Percentiles rank a stretch among this genome's conserved stretches.
These are phyloP conservation scores for Nepenthes alata DNA, from an alignment of 179 eudicot species.

Conservation along the genomic window DNA sequence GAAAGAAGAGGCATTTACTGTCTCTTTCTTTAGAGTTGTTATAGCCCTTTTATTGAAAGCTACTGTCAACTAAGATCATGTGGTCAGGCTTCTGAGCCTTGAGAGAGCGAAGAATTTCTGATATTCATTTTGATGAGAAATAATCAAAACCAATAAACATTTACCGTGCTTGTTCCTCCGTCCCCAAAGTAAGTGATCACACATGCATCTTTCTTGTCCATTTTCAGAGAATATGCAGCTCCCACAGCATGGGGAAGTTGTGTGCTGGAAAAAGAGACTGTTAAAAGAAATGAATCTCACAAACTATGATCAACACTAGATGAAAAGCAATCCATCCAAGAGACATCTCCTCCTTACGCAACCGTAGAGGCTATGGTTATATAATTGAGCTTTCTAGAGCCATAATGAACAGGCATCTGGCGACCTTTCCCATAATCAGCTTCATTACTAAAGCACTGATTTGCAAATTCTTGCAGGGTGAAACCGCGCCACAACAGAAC, in stretches of 20 bases:
- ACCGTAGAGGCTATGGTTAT: conserved; percentile 71
- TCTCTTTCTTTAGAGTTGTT: too few species aligned
- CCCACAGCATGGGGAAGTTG: conserved; percentile 89
- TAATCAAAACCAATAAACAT: background rate
- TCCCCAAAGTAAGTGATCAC: conserved; percentile 72
- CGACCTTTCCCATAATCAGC: conserved; percentile 75
- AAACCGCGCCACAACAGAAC: conserved; percentile 87
- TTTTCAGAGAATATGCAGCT: conserved; percentile 76
- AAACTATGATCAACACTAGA: too few species aligned
- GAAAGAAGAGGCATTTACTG: too few species aligned
- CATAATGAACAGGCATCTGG: conserved; percentile 93
- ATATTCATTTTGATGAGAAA: too few species aligned
- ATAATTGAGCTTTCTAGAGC: conserved; percentile 68
- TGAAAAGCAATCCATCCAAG: background rate
- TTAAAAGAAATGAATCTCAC: background rate
- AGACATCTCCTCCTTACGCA: conserved; percentile 38
- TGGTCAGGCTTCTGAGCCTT: too few species aligned
- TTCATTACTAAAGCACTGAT: conserved; percentile 67
- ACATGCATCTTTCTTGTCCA: conserved; percentile 71
- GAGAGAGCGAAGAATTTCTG: too few species aligned
- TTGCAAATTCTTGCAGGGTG: conserved; percentile 74
- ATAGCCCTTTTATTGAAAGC: too few species aligned
- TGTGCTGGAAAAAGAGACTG: conserved; percentile 27
- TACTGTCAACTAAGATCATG: too few species aligned
- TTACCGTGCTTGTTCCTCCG: conserved; percentile 77